Percentiles rank a stretch among this genome's conserved stretches.
Evolutionary conservation across 2,329 filamentous ascomycete genomes (phyloP).

Genomic region (Amesomyces nigricolor): DNA sequence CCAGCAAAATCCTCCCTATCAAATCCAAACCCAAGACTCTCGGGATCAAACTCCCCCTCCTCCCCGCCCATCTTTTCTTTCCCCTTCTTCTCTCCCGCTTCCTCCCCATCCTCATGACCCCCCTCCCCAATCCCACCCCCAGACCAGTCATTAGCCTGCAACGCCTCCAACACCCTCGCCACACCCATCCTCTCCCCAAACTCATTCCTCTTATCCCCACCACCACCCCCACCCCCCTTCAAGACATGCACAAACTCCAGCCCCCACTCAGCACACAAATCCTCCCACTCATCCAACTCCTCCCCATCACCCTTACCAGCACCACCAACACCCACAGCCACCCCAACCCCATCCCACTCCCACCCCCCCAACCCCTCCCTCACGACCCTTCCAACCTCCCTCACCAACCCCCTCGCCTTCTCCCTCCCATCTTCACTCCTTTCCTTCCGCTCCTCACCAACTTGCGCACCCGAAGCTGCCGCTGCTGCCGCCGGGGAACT

Average conservation of each 20-base stretch:
- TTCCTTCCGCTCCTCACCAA: not conserved
- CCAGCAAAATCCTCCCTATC: constrained; percentile 49
- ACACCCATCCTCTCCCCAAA: constrained; percentile 58
- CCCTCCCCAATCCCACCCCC: constrained; percentile 25
- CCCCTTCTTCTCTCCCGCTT: constrained; percentile 23
- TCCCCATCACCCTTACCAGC: constrained; percentile 19
- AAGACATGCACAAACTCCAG: constrained; percentile 56
- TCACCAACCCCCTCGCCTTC: constrained; percentile 39
- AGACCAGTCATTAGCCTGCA: constrained; percentile 63
- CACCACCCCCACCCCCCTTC: constrained; percentile 19
- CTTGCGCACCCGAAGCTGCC: not conserved
- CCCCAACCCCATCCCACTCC: constrained; percentile 58
- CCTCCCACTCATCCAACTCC: constrained; percentile 56
- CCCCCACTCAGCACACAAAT: constrained; percentile 49
- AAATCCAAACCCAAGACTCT: constrained; percentile 47
- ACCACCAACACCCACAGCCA: constrained; percentile 53
- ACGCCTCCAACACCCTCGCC: constrained; percentile 52
- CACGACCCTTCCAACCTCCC: constrained; percentile 50
- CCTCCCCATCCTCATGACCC: constrained; percentile 27
- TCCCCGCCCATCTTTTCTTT: constrained; percentile 23
- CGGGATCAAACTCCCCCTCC: constrained; percentile 38
- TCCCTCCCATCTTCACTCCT: constrained; percentile 18
- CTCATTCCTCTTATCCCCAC: constrained; percentile 45
- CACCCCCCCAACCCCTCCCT: constrained; percentile 53
- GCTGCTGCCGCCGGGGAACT: too few relatives aligned